Evolutionary conservation across 2,329 filamentous ascomycete species (phyloP).

Genomic region (Aspergillus sp.): DNA sequence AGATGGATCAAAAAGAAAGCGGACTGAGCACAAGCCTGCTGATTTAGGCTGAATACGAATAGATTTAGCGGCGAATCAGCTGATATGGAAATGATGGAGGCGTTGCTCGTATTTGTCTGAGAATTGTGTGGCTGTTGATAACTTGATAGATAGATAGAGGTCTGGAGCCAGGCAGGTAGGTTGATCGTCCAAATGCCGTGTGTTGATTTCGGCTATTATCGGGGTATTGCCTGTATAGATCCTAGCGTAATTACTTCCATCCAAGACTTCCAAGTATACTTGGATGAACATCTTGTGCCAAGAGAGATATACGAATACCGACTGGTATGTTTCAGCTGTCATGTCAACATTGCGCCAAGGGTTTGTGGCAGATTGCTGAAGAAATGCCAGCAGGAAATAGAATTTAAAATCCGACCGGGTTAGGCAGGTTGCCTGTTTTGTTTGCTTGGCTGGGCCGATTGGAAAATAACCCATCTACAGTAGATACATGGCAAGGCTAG

Average conservation of each 20-base stretch:
- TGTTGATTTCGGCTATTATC: neutral
- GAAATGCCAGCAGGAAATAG: neutral
- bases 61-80: too few species aligned
- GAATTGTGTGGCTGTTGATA: too few species aligned
- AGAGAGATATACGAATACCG: too few species aligned
- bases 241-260: neutral
- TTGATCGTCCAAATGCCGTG: neutral
- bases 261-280: neutral
- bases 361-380: neutral
- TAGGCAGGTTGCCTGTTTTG: neutral
- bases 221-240: neutral
- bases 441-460: too few species aligned
- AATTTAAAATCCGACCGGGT: neutral
- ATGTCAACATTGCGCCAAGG: neutral
- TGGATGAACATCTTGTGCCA: too few species aligned
- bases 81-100: too few species aligned
- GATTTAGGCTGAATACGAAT: too few species aligned
- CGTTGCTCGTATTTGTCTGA: too few species aligned
- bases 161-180: neutral
- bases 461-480: too few species aligned
- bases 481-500: neutral
- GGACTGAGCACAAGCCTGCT: neutral
- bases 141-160: too few species aligned
- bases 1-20: too few species aligned
- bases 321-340: neutral